Evolutionary conservation across 108 stramenopile genomes (phyloP).

Genomic region (Skeletonema potamos): DNA sequence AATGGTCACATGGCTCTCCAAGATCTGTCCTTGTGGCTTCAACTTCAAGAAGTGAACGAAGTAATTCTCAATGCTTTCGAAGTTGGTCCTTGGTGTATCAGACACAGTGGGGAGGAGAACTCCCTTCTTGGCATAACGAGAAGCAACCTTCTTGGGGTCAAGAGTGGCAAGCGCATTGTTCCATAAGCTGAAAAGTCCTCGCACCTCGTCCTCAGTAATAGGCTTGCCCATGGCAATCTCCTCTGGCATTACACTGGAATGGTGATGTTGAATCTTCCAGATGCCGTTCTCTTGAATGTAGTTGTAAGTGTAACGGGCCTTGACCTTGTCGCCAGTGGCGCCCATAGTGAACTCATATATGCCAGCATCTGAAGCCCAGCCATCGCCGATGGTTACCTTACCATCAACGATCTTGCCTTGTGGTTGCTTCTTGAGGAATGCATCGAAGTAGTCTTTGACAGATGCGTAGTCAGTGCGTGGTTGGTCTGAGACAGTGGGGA

Average conservation of each 20-base stretch:
- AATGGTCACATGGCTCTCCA: conserved; percentile 48
- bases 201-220: conserved; percentile 50
- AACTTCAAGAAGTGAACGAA: conserved; percentile 53
- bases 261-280: conserved; percentile 71
- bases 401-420: conserved; percentile 63
- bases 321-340: conserved; percentile 34
- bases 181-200: conserved; percentile 55
- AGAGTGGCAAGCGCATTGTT: conserved; percentile 62
- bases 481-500: conserved; percentile 58
- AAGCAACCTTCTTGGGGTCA: conserved; percentile 44
- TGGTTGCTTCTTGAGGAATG: conserved; percentile 56
- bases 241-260: conserved; percentile 65
- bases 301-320: conserved; percentile 55
- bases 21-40: conserved; percentile 60
- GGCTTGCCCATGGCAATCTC: conserved; percentile 24
- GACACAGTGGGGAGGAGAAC: conserved; percentile 53
- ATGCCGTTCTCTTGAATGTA: conserved; percentile 45
- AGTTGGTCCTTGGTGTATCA: conserved; percentile 57
- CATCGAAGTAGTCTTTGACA: conserved; percentile 71
- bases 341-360: conserved; percentile 67
- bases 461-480: conserved; percentile 57
- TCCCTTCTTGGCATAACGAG: conserved; percentile 45
- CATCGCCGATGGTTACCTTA: conserved; percentile 53
- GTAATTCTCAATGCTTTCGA: conserved; percentile 52
- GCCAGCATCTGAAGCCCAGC: conserved; percentile 45